Base-by-base conservation (phyloP, 2,329 filamentous ascomycete genomes). In the Monosporascus sp. region DNA sequence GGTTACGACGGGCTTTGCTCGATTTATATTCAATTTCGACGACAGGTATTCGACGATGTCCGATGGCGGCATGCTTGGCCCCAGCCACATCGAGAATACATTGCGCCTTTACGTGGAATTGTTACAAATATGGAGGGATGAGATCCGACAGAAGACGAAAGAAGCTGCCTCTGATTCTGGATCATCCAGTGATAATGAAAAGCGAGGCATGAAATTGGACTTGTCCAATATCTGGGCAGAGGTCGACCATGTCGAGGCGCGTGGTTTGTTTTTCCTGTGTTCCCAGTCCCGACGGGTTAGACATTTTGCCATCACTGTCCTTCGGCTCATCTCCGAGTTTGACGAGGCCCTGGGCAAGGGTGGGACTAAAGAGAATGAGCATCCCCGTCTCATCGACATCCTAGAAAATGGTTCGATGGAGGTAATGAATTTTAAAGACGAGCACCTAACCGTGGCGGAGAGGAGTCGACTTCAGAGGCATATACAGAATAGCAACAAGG, bases 1-100 rank as follows among this genome's bases (percentile, higher is more conserved):
- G 69, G 94, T 99, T 3, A 96, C 92, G 0, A 96, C 95, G 71
- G 93, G 94, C 0, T 99, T 99, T 71, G 90, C 94, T 38, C 82
- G 92, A 26, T 99, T 97, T 71, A 99, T 99, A 51, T 99, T 99
- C 75, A 96, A 94, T 62, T 99, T 97, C 68, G 95, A 99, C 69
- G 92, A 96, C 61, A 86, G 92, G 24, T 99, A 99, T 69, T 91
- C 93, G 1, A 97, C 94, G 34, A 97, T 97, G 86, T 96, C 92
- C 9, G 94, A 99, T 65, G 94, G 95, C 34, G 94, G 94, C 2
- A 94, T 99, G 86, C 84, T 99, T 24, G 94, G 93, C 0, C 86
- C 90, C 36, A 90, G 87, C 5, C 94, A 99, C 65, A 97, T 99
- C 53, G 94, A 99, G 69, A 96, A 87, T 61, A 99, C 94, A 0